Evolutionary conservation across 2,329 filamentous ascomycete species (phyloP).

Genomic region (Fusarium nisikadoi): DNA sequence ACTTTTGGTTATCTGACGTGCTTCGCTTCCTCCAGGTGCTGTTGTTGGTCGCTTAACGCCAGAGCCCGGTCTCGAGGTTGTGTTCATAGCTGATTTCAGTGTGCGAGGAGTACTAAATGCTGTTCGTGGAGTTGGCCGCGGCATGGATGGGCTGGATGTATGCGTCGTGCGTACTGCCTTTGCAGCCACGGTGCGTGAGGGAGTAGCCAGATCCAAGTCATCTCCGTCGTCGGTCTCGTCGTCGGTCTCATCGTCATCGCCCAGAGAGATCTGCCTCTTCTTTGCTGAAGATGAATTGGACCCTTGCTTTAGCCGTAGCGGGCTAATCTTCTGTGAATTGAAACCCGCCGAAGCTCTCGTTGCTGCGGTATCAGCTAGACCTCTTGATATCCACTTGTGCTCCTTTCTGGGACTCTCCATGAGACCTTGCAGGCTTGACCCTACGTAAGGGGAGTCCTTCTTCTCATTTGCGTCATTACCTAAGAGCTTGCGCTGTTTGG

Average conservation of each 20-base stretch:
- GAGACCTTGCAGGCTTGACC: conserved; percentile 54
- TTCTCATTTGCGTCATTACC: not conserved
- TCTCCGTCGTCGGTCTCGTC: conserved; percentile 29
- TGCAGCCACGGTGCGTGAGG: conserved; percentile 9
- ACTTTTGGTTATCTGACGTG: not conserved
- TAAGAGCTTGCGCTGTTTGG: conserved; percentile 42
- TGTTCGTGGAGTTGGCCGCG: conserved; percentile 23
- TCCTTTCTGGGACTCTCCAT: conserved; percentile 56
- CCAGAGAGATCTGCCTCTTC: conserved; percentile 23
- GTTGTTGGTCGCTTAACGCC: conserved; percentile 6
- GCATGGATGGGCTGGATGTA: conserved; percentile 15
- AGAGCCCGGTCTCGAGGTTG: not conserved
- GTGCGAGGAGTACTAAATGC: conserved; percentile 23
- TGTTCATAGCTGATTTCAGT: conserved; percentile 10
- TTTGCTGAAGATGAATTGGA: conserved; percentile 1
- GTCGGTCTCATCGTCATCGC: conserved; percentile 34
- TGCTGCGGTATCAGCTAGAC: conserved; percentile 30
- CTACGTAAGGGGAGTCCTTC: conserved; percentile 40
- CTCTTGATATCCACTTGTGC: conserved; percentile 41
- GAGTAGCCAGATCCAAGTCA: conserved; percentile 28
- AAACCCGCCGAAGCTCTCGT: conserved; percentile 47
- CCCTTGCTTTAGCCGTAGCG: conserved; percentile 4
- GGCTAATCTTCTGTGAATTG: conserved; percentile 33
- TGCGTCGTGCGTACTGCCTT: conserved; percentile 14
- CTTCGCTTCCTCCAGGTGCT: conserved; percentile 5